Evolutionary conservation across 2,329 filamentous ascomycete species (phyloP), one percentile per base, ranked within the genome.

Genomic region (Aspergillus pseudoglaucus): DNA sequence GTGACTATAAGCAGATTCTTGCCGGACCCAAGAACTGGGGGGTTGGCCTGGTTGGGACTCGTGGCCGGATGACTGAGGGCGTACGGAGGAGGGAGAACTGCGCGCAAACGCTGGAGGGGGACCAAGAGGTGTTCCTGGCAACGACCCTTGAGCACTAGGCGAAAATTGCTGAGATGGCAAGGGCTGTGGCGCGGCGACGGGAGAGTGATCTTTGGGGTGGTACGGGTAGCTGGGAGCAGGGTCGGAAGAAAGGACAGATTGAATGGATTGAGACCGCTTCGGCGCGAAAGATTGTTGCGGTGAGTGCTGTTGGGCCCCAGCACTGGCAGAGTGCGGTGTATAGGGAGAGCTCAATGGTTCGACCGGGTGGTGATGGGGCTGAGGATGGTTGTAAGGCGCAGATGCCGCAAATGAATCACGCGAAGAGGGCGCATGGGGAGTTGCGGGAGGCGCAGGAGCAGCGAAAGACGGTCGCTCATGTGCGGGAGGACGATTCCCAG

Each of bases 81-180:
- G 68, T 18, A 55, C 52, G 7, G 64, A 60, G 22, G 65, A 66
- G 12, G 68, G 60, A 1, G 67, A 67, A n/a, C 65, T 64, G 17
- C 61, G 67, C 15, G 59, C 52, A 38, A 59, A 62, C 14, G 59
- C 49, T 27, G 64, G 58, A 43, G 71, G 73, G 22, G 75, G 75
- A 1, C 72, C 74, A 40, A 77, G 62, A 20, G 75, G 75, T 12
- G 75, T 77, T 39, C 67, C 68, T 10, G 74, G 71, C 48, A 77
- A 68, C 5, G 73, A 74, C 15, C 66, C 63, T 47, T 73, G 71
- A 46, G 60, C 51, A 38, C 54, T 54, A 32, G 61, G 63, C 44
- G 64, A 65, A 45, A 65, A 64, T 33, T 64, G 63, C 47, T 68
- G 67, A 27, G 65, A 55, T 18, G 60, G 57, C 41, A 59, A 57